These are phyloP conservation scores for Cydonia oblonga DNA, from an alignment of 331 rosid species.

Conservation along the genomic window DNA sequence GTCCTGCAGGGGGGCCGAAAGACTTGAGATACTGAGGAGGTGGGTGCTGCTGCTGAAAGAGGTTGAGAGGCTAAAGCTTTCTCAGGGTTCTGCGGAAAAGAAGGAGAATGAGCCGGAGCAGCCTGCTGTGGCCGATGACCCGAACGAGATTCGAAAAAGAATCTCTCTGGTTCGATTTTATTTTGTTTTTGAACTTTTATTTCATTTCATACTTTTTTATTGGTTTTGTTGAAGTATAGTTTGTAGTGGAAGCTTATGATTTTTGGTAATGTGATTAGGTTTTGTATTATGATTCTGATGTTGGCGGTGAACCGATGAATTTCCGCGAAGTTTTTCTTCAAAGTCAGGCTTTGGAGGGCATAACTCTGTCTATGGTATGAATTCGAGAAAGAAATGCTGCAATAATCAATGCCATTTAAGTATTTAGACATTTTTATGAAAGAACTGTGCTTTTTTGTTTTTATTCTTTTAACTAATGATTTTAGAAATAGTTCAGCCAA, in stretches of 20 bases:
- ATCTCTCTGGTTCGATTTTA: constrained; percentile 43
- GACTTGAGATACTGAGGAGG: constrained; percentile 64
- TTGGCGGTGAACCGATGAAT: constrained; percentile 78
- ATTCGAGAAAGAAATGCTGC: not conserved
- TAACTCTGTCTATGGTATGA: constrained; percentile 84
- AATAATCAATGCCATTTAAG: too few species aligned
- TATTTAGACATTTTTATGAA: not conserved
- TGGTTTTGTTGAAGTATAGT: not conserved
- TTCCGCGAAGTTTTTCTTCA: constrained; percentile 84
- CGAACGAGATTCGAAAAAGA: constrained; percentile 49
- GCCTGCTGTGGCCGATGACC: constrained; percentile 43
- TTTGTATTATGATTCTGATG: constrained; percentile 72
- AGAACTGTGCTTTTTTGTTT: not conserved
- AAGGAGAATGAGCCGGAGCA: constrained; percentile 46
- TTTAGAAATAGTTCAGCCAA: not conserved
- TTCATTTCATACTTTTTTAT: not conserved
- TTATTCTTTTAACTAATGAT: not conserved
- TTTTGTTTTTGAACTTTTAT: not conserved
- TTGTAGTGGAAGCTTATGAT: not conserved
- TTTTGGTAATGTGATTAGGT: constrained; percentile 36
- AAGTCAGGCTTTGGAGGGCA: constrained; percentile 96
- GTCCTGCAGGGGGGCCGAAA: constrained; percentile 60
- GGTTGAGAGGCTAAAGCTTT: constrained; percentile 41
- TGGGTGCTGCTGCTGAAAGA: constrained; percentile 85
- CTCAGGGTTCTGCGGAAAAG: constrained; percentile 35